Percentiles rank a stretch among this genome's conserved stretches.
Evolutionary conservation across 1,284 basidiomycete species (phyloP).

Genomic region (Rhodotorula sp.): DNA sequence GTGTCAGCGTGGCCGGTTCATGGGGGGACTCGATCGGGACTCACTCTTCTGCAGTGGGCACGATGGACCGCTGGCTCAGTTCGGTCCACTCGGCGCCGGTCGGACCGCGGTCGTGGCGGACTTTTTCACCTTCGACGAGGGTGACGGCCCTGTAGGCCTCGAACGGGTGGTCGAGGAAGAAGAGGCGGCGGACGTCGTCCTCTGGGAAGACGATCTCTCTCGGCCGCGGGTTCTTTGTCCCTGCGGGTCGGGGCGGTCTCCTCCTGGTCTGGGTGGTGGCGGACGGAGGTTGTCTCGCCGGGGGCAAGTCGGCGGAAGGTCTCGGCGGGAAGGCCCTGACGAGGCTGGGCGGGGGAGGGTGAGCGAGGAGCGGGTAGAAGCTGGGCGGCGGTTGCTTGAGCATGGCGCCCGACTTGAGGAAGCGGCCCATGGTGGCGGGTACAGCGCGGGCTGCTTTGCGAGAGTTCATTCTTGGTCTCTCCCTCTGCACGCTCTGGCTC

Average conservation of each 20-base stretch:
- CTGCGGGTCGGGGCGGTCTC: constrained; percentile 13
- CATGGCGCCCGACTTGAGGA: constrained; percentile 65
- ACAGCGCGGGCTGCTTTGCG: constrained; percentile 29
- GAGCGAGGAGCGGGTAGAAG: constrained; percentile 78
- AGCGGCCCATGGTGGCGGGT: constrained; percentile 70
- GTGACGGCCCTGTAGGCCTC: constrained; percentile 81
- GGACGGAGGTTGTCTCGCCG: constrained; percentile 35
- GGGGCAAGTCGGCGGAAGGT: constrained; percentile 52
- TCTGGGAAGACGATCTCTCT: constrained; percentile 74
- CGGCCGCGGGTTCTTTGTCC: constrained; percentile 56
- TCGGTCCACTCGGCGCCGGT: constrained; percentile 67
- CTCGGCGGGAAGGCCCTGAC: constrained; percentile 65
- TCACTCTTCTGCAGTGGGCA: constrained; percentile 62
- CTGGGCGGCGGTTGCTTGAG: constrained; percentile 73
- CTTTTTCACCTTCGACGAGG: constrained; percentile 63
- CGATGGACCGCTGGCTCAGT: constrained; percentile 69
- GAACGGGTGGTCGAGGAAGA: constrained; percentile 95
- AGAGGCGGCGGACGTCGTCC: constrained; percentile 81
- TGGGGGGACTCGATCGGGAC: constrained; percentile 48
- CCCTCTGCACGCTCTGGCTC: not conserved
- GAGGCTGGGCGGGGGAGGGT: constrained; percentile 79
- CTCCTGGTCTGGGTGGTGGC: constrained; percentile 43
- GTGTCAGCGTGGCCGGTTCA: not conserved
- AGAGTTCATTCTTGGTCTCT: constrained; percentile 22
- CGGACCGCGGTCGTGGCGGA: constrained; percentile 57